These are phyloP conservation scores for Dioscorea dumetorum DNA, from an alignment of 106 monocot genomes.

Conservation along the genomic window DNA sequence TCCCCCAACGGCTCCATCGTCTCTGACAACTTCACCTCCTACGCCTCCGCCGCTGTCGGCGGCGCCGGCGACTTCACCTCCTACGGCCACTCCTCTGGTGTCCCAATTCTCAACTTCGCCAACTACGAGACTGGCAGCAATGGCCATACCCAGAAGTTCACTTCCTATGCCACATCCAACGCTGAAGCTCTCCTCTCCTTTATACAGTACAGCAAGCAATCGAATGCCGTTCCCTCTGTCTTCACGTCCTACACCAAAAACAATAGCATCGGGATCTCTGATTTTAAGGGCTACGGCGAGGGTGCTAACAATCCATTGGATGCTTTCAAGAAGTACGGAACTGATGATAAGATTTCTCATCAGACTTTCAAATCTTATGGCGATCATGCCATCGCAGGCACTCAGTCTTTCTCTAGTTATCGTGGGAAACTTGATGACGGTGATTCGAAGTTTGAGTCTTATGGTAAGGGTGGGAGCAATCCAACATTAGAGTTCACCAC, in stretches of 20 bases:
- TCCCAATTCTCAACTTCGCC: slow-evolving; percentile 50
- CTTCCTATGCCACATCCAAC: slow-evolving; percentile 44
- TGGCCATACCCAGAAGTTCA: slow-evolving; percentile 34
- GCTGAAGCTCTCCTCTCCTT: slow-evolving; percentile 70
- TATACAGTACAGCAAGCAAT: slow-evolving; percentile 62
- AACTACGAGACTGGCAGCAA: slow-evolving; percentile 56
- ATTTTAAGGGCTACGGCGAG: slow-evolving; percentile 54
- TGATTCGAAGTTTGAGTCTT: slow-evolving; percentile 77
- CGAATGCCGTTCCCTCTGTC: slow-evolving; percentile 18
- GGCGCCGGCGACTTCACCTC: slow-evolving; percentile 46
- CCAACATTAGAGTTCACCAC: slow-evolving; percentile 33
- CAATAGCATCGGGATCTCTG: slow-evolving; percentile 52
- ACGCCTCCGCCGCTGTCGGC: slow-evolving; percentile 41
- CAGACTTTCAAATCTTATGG: slow-evolving; percentile 44
- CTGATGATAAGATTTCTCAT: slow-evolving; percentile 50
- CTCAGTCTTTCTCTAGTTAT: slow-evolving; percentile 51
- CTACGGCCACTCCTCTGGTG: slow-evolving; percentile 40
- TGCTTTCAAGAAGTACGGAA: slow-evolving; percentile 39
- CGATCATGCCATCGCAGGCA: slow-evolving; percentile 19
- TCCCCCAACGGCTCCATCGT: slow-evolving; percentile 48
- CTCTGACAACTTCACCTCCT: slow-evolving; percentile 81
- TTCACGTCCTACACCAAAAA: slow-evolving; percentile 56
- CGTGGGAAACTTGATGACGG: slow-evolving; percentile 77
- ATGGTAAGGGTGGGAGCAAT: slow-evolving; percentile 40
- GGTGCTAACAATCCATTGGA: slow-evolving; percentile 31